Evolutionary conservation across 805 yeast species (phyloP).

Genomic region (Saturnispora sekii): DNA sequence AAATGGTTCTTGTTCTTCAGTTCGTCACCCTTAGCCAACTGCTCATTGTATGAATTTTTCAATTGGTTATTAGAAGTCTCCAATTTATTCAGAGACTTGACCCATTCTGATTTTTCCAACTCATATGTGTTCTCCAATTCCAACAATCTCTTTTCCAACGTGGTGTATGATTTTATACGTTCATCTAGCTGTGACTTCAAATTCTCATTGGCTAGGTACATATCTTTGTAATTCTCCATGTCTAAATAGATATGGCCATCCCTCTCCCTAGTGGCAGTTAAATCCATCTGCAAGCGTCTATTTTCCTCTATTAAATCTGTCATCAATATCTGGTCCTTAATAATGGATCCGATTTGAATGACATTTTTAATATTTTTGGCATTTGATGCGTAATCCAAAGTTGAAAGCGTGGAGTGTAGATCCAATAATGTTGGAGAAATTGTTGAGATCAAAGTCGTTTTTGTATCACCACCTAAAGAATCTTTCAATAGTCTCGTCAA

Average conservation of each 20-base stretch:
- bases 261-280: slow-evolving; percentile 49
- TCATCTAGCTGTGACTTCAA: slow-evolving; percentile 42
- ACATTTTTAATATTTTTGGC: slow-evolving; percentile 44
- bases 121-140: slow-evolving; percentile 10
- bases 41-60: slow-evolving; percentile 25
- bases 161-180: slow-evolving; percentile 31
- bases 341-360: slow-evolving; percentile 38
- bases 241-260: slow-evolving; percentile 56
- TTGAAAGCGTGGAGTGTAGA: slow-evolving; percentile 41
- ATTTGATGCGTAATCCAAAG: slow-evolving; percentile 47
- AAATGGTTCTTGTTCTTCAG: slow-evolving; percentile 4
- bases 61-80: slow-evolving; percentile 12
- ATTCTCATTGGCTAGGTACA: slow-evolving; percentile 39
- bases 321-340: slow-evolving; percentile 36
- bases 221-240: slow-evolving; percentile 45
- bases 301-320: slow-evolving; percentile 39
- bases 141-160: slow-evolving; percentile 20
- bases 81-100: slow-evolving; percentile 18
- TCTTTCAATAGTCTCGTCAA: slow-evolving; percentile 67
- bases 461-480: slow-evolving; percentile 79
- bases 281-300: slow-evolving; percentile 38
- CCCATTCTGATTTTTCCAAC: slow-evolving; percentile 13
- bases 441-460: slow-evolving; percentile 82
- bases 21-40: slow-evolving; percentile 10
- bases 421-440: slow-evolving; percentile 54